Conservation (phyloP, 768 basidiomycete genomes). For the Rhizopogon vinicolor region DNA sequence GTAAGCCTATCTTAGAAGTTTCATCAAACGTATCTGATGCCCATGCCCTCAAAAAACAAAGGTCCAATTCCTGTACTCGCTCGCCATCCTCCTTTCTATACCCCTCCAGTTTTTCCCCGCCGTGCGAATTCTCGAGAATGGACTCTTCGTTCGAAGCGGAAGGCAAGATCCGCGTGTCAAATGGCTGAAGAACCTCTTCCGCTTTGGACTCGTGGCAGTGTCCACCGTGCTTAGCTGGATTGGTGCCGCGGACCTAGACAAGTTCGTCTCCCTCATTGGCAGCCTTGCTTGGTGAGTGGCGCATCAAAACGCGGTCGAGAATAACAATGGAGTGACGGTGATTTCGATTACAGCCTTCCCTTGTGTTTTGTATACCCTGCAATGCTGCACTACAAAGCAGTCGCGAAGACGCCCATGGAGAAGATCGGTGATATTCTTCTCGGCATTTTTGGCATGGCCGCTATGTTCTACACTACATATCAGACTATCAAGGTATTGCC, state of each 20-base stretch:
- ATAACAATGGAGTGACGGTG: constrained; percentile 5
- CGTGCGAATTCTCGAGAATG: constrained; percentile 95
- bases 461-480: constrained; percentile 72
- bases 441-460: constrained; percentile 69
- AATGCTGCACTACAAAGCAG: constrained; percentile 88
- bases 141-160: constrained; percentile 83
- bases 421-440: constrained; percentile 68
- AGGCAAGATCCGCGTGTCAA: constrained; percentile 80
- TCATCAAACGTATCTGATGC: background rate
- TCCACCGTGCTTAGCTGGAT: constrained; percentile 81
- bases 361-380: constrained; percentile 93
- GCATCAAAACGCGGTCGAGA: background rate
- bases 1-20: constrained; percentile 40
- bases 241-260: constrained; percentile 88
- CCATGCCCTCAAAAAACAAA: constrained; percentile 17
- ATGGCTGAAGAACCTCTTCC: constrained; percentile 94
- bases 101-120: constrained; percentile 98
- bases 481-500: constrained; percentile 68
- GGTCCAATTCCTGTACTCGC: constrained; percentile 85
- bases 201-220: constrained; percentile 67
- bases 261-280: constrained; percentile 91
- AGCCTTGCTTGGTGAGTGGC: constrained; percentile 83
- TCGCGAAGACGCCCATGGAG: constrained; percentile 63
- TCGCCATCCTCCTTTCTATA: constrained; percentile 88
- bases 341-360: constrained; percentile 58